Base-by-base conservation (phyloP, 805 yeast genomes). In the Saccharomyces mikatae region DNA sequence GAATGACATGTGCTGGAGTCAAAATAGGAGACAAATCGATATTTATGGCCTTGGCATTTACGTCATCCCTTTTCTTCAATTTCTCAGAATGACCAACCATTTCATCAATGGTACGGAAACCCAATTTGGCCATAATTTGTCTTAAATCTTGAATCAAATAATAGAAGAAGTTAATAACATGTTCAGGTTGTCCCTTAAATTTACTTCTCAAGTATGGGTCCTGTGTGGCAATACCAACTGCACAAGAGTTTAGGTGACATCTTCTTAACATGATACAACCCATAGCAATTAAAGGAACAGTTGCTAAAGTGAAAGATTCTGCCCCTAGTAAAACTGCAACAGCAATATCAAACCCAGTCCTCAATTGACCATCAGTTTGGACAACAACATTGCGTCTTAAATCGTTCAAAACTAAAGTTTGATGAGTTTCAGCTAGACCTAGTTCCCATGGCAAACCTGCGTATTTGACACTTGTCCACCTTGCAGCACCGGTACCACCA, bases 401-500 rank as follows among this genome's bases (percentile, higher is more conserved):
- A 70, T 94, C 98, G 72, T 92, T 92, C 71, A 92, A 79, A 4
- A 92, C 99, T 66, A 92, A 78, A 28, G 99, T 94, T 77, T 92
- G 99, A 70, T 92, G 99, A 22, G 98, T 87, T 76, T 92, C 99
- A 56, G 98, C 98, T 59, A 92, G 80, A 69, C 99, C 99, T 64
- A 92, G 80, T 74, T 92, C 99, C 99, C 99, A 92, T 50, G 99
- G 98, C 61, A 92, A 80, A 74, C 99, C 98, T 55, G 99, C 97
- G 70, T 91, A 85, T 71, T 91, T 91, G 70, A 92, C 90, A 70
- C 96, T 94, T 22, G 97, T 91, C 89, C 95, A 89, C 72, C 95
- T 83, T 56, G 97, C 92, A 56, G 99, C 99, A 84, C 99, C 99
- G 55, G 99, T 92, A 77, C 99, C 99, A 81, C 99, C 99, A 73